Evolutionary conservation across 306 rosid genomes (phyloP).

Genomic region (Castanea sativa): DNA sequence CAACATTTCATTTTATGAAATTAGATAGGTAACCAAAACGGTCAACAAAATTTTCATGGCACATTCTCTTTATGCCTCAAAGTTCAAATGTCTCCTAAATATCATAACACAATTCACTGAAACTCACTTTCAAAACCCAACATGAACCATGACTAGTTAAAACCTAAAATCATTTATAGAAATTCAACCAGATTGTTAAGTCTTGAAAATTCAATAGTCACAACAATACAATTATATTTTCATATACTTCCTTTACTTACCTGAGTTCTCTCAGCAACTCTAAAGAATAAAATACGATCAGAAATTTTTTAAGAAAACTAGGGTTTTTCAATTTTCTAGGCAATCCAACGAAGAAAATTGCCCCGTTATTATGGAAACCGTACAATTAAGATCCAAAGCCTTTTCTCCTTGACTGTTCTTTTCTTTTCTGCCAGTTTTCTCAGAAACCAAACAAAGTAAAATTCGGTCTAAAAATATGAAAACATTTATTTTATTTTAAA

Average conservation of each 20-base stretch:
- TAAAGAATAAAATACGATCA: not conserved
- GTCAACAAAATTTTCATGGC: not conserved
- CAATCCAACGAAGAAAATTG: no score
- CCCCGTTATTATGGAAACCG: no score
- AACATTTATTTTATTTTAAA: not conserved
- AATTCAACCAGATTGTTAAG: not conserved
- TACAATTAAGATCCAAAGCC: no score
- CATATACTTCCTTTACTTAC: not conserved
- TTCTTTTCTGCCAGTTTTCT: not conserved
- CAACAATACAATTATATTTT: not conserved
- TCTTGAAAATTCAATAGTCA: not conserved
- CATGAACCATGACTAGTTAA: not conserved
- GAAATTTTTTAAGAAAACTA: not conserved
- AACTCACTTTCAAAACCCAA: not conserved
- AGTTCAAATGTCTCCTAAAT: not conserved
- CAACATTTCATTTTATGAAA: constrained; percentile 1
- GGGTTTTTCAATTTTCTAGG: not conserved
- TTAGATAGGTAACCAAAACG: not conserved
- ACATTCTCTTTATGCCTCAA: not conserved
- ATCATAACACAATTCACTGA: not conserved
- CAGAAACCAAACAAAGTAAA: not conserved
- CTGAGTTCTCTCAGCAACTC: not conserved
- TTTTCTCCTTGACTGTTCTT: no score
- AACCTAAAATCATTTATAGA: not conserved
- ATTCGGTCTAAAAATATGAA: not conserved